A percentile compares a stretch with the other conserved stretches of the same genome.
Evolutionary conservation across 129 eudicot species (phyloP).

Genomic region (Escallonia herrerae): DNA sequence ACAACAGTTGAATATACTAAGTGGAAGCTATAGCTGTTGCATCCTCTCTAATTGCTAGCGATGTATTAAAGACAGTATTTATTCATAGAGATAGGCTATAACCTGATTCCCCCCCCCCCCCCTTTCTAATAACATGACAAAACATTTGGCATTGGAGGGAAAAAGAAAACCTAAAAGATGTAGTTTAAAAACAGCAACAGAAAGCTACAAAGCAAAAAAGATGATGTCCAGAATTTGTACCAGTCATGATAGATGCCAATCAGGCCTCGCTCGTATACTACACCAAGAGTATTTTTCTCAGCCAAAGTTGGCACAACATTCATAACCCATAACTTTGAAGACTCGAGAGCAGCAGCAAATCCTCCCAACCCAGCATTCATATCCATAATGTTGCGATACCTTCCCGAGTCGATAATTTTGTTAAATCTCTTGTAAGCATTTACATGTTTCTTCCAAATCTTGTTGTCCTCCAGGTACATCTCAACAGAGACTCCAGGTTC

Average conservation of each 20-base stretch:
- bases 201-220: background rate
- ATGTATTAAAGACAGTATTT: background rate
- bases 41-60: background rate
- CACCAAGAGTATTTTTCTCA: slow-evolving; percentile 77
- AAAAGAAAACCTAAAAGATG: background rate
- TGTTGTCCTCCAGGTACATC: slow-evolving; percentile 62
- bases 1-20: too few relatives aligned
- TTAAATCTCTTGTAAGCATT: slow-evolving; percentile 66
- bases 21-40: too few relatives aligned
- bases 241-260: slow-evolving; percentile 97
- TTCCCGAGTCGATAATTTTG: slow-evolving; percentile 67
- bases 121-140: background rate
- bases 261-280: slow-evolving; percentile 81
- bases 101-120: too few relatives aligned
- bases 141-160: background rate
- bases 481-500: slow-evolving; percentile 73
- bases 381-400: slow-evolving; percentile 97
- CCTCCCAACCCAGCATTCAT: slow-evolving; percentile 99
- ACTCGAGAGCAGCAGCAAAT: slow-evolving; percentile 85
- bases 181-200: background rate
- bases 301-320: slow-evolving; percentile 92
- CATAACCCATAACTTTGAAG: slow-evolving; percentile 96
- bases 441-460: slow-evolving; percentile 84
- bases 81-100: background rate
- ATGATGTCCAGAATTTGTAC: slow-evolving; percentile 27